These are phyloP conservation scores for Laburnicola sp. DNA, from an alignment of 2,329 filamentous ascomycete species.

Conservation along the genomic window DNA sequence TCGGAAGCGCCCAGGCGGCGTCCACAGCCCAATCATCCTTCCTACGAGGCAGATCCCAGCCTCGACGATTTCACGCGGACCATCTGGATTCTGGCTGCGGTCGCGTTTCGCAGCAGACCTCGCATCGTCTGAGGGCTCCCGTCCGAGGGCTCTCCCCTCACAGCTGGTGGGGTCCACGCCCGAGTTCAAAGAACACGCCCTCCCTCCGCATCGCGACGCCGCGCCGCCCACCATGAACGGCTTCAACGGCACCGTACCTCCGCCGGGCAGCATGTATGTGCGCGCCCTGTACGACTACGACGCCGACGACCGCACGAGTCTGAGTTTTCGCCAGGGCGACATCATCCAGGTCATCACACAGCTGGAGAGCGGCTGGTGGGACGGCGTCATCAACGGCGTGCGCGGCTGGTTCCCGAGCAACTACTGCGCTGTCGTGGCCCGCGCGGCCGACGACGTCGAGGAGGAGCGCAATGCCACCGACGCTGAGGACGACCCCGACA, in stretches of 20 bases:
- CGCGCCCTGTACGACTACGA: conserved; percentile 95
- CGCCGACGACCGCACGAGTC: conserved; percentile 91
- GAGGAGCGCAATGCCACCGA: conserved; percentile 62
- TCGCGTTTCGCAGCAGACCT: conserved; percentile 17
- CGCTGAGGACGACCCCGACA: conserved; percentile 53
- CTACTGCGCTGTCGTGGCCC: conserved; percentile 86
- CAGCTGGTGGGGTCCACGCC: background rate
- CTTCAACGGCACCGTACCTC: conserved; percentile 54
- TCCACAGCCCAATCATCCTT: conserved; percentile 41
- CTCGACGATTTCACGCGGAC: conserved; percentile 37
- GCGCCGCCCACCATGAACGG: conserved; percentile 51
- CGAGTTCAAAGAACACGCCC: conserved; percentile 16
- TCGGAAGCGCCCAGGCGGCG: conserved; percentile 29
- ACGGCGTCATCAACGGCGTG: conserved; percentile 94
- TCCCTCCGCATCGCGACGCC: conserved; percentile 20
- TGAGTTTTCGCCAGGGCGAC: conserved; percentile 96
- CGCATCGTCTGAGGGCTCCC: conserved; percentile 12
- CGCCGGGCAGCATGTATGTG: conserved; percentile 74
- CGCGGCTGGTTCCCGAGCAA: conserved; percentile 99
- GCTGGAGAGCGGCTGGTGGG: conserved; percentile 98
- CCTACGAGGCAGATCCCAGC: conserved; percentile 21
- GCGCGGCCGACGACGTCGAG: conserved; percentile 70
- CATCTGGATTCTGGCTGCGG: conserved; percentile 22
- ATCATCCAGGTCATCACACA: conserved; percentile 98
- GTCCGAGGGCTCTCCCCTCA: conserved; percentile 2